A percentile compares a stretch with the other conserved stretches of the same genome.
These are phyloP conservation scores for Fusarium duplospermum DNA, from an alignment of 2,329 filamentous ascomycete species.

Conservation along the genomic window DNA sequence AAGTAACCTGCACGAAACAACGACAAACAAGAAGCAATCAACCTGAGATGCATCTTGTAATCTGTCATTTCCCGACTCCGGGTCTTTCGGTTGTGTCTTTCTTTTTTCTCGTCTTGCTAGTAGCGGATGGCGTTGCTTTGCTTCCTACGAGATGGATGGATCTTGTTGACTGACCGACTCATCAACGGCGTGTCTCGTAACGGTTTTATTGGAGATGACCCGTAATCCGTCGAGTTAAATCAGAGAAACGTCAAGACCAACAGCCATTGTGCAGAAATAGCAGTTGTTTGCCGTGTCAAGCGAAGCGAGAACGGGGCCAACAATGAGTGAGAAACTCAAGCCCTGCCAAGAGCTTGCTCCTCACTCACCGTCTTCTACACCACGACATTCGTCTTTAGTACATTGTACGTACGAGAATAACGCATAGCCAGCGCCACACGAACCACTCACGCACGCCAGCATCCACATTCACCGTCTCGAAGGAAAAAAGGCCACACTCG, in stretches of 20 bases:
- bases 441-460: constrained; percentile 13
- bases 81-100: constrained; percentile 7
- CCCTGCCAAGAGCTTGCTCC: not conserved
- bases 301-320: not conserved
- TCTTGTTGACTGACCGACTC: not conserved
- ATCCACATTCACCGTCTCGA: constrained; percentile 26
- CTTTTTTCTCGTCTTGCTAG: not conserved
- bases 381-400: not conserved
- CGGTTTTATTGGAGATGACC: constrained; percentile 1
- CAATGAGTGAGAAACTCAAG: not conserved
- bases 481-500: not conserved
- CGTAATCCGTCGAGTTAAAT: not conserved
- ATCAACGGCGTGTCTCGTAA: constrained; percentile 1
- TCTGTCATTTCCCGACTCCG: constrained; percentile 3
- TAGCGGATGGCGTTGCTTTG: constrained; percentile 19
- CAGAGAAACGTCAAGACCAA: not conserved
- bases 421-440: constrained; percentile 20
- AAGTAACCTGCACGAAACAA: constrained; percentile 28
- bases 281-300: not conserved
- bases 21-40: constrained; percentile 7
- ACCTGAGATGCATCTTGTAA: constrained; percentile 2
- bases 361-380: constrained; percentile 1
- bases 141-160: not conserved
- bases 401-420: constrained; percentile 15
- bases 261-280: not conserved